phyloP scores from a whole-genome alignment of 1,284 basidiomycete genomes.

The Schizopora paradoxa region DNA sequence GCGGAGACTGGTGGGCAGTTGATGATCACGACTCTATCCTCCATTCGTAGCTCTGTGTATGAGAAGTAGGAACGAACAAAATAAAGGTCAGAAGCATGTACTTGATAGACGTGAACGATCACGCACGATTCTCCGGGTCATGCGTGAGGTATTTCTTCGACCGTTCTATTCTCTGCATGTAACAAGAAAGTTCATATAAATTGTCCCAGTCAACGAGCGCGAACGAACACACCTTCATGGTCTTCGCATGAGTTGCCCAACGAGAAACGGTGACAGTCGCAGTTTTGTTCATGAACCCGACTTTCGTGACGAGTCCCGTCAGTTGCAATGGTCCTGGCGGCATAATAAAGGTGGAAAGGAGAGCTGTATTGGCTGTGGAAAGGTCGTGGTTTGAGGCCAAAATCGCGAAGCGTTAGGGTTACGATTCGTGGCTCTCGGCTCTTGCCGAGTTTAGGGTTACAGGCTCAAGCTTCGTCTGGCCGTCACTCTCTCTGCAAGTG shows the following conservation, averaged over 20 bases:
- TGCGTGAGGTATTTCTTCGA: slow-evolving; percentile 74
- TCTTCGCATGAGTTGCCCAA: slow-evolving; percentile 58
- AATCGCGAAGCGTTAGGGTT: no score
- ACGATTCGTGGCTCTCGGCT: no score
- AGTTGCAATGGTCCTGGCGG: slow-evolving; percentile 74
- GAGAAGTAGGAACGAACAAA: background rate
- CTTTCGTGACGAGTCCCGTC: slow-evolving; percentile 68
- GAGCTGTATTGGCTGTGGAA: no score
- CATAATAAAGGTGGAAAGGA: slow-evolving; percentile 44
- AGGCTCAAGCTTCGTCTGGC: no score
- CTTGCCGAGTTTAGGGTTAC: no score
- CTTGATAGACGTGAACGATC: slow-evolving; percentile 3
- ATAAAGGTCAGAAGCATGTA: background rate
- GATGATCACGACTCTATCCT: slow-evolving; percentile 68
- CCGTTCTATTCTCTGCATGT: slow-evolving; percentile 54
- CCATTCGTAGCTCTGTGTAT: slow-evolving; percentile 49
- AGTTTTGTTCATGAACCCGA: slow-evolving; percentile 76
- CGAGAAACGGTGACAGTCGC: slow-evolving; percentile 75
- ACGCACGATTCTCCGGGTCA: slow-evolving; percentile 60
- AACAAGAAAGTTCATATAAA: slow-evolving; percentile 10
- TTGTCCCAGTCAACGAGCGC: slow-evolving; percentile 5
- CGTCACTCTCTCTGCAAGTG: no score
- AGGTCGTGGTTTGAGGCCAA: no score
- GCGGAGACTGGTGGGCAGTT: slow-evolving; percentile 76
- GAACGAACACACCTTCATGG: slow-evolving; percentile 57